These are phyloP conservation scores for Trichoderma reesei DNA, from an alignment of 495 filamentous ascomycete species.

Conservation along the genomic window DNA sequence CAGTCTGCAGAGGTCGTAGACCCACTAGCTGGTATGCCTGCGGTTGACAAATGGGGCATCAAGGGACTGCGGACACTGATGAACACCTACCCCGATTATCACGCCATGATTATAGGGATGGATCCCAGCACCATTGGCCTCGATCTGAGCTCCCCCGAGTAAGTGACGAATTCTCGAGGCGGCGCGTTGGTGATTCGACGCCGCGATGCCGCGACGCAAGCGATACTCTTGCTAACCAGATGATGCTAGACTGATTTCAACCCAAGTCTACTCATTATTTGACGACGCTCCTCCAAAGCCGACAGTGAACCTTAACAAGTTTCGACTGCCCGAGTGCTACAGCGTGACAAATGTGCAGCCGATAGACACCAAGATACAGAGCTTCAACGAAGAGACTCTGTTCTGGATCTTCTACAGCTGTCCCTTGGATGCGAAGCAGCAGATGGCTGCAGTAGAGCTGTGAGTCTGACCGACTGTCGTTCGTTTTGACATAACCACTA, in stretches of 20 bases:
- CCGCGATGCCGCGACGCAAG: background rate
- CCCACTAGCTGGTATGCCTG: conserved; percentile 65
- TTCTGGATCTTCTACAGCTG: conserved; percentile 94
- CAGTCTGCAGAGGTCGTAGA: conserved; percentile 33
- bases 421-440: conserved; percentile 74
- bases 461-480: conserved; percentile 24
- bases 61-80: conserved; percentile 71
- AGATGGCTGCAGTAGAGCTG: conserved; percentile 74
- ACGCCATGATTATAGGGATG: conserved; percentile 63
- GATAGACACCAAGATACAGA: conserved; percentile 64
- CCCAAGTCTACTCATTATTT: conserved; percentile 54
- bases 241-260: conserved; percentile 27
- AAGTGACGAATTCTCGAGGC: conserved; percentile 24
- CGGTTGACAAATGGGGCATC: conserved; percentile 71
- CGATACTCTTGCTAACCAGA: background rate
- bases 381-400: conserved; percentile 83
- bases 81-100: conserved; percentile 67
- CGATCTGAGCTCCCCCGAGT: conserved; percentile 73
- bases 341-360: conserved; percentile 77
- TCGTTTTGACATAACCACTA: conserved; percentile 2
- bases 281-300: conserved; percentile 59
- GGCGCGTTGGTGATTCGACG: background rate
- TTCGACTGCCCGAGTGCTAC: conserved; percentile 73
- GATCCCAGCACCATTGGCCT: conserved; percentile 69
- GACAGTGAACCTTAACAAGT: conserved; percentile 69